A percentile compares a stretch with the other conserved stretches of the same genome.
These are phyloP conservation scores for Amylostereum chailletii DNA, from an alignment of 1,284 basidiomycete species.

Conservation along the genomic window DNA sequence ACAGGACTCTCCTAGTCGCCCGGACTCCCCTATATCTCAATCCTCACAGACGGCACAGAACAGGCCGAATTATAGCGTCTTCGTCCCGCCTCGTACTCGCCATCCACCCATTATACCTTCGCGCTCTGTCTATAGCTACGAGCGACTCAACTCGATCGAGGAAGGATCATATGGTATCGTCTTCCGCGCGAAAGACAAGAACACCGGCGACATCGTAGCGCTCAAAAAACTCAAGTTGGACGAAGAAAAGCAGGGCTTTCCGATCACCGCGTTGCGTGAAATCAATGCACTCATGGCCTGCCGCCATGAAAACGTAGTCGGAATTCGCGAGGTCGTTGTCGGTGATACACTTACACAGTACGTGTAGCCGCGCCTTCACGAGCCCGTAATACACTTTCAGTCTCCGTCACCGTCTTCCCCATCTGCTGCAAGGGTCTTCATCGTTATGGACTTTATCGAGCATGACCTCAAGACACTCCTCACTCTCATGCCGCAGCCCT, in stretches of 20 bases:
- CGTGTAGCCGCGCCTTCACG: conserved; percentile 29
- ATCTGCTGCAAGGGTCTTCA: conserved; percentile 69
- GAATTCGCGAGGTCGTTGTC: conserved; percentile 93
- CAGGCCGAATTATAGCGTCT: conserved; percentile 42
- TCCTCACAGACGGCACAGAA: conserved; percentile 10
- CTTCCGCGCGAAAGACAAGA: conserved; percentile 88
- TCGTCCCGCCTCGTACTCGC: conserved; percentile 65
- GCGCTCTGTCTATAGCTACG: conserved; percentile 88
- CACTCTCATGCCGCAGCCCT: conserved; percentile 88
- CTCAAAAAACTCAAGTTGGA: conserved; percentile 98
- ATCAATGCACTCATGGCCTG: conserved; percentile 91
- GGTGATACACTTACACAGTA: conserved; percentile 99
- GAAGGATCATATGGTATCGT: conserved; percentile 99
- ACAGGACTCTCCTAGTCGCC: neutral
- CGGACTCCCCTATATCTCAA: conserved; percentile 1
- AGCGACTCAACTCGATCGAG: conserved; percentile 95
- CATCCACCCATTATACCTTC: conserved; percentile 78
- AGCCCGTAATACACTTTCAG: conserved; percentile 2
- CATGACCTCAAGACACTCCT: conserved; percentile 97
- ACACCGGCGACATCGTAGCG: conserved; percentile 92
- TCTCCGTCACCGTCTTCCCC: conserved; percentile 1
- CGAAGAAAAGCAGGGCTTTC: conserved; percentile 96
- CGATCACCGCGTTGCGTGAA: conserved; percentile 94
- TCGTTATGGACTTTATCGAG: conserved; percentile 99
- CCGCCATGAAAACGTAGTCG: conserved; percentile 91